These are phyloP conservation scores for Mycena pura DNA, from an alignment of 768 basidiomycete genomes.

Conservation along the genomic window DNA sequence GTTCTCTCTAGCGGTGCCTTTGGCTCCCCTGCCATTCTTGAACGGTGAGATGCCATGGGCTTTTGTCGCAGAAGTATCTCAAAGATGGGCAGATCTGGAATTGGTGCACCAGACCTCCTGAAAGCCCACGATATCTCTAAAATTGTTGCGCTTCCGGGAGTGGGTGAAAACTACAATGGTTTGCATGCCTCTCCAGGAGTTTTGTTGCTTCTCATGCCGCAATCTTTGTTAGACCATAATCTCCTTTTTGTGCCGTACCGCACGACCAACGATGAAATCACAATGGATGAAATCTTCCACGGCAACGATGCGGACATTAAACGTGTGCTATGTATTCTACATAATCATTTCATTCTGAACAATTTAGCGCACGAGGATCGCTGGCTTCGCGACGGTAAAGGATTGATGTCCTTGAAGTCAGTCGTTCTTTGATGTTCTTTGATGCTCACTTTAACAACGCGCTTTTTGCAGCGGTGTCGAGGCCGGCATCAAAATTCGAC, in stretches of 20 bases:
- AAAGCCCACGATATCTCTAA: slow-evolving; percentile 51
- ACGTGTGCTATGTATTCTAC: not conserved
- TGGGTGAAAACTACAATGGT: slow-evolving; percentile 61
- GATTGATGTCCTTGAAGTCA: slow-evolving; percentile 61
- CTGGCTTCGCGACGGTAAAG: slow-evolving; percentile 45
- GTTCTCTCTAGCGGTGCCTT: slow-evolving; percentile 60
- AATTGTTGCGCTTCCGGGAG: slow-evolving; percentile 71
- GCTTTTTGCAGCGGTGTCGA: slow-evolving; percentile 54
- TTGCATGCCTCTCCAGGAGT: too few relatives aligned
- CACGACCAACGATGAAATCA: slow-evolving; percentile 51
- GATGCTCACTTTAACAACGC: not conserved
- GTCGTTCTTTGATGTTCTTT: not conserved
- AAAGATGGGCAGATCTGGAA: slow-evolving; percentile 56
- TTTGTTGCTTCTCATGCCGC: not conserved
- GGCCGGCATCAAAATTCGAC: slow-evolving; percentile 62
- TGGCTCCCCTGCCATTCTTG: slow-evolving; percentile 61
- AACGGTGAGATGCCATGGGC: slow-evolving; percentile 43
- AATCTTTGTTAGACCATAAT: slow-evolving; percentile 51
- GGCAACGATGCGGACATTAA: slow-evolving; percentile 44
- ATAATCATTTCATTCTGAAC: not conserved
- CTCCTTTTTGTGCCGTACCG: slow-evolving; percentile 44
- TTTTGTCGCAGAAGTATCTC: not conserved
- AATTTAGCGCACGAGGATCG: slow-evolving; percentile 31
- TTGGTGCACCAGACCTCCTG: slow-evolving; percentile 61
- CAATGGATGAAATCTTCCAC: slow-evolving; percentile 53